phyloP scores from a whole-genome alignment of 2,329 filamentous ascomycete species.

The Eutypella sp. region DNA sequence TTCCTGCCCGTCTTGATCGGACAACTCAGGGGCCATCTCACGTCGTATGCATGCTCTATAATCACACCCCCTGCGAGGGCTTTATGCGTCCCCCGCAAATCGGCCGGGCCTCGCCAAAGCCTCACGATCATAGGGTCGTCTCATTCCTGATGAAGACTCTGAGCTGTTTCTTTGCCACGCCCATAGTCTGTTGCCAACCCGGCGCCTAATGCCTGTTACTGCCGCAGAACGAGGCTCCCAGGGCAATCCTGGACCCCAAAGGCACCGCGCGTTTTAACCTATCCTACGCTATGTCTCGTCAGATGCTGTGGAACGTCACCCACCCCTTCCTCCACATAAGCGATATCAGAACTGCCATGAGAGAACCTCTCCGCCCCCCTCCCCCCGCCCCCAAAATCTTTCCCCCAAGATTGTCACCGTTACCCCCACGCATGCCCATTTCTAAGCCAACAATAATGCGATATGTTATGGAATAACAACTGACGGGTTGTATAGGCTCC shows the following conservation, averaged over 20 bases:
- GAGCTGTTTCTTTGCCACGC: background rate
- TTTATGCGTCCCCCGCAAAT: conserved; percentile 9
- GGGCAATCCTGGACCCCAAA: conserved; percentile 1
- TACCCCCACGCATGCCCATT: conserved; percentile 18
- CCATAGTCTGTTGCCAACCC: conserved; percentile 10
- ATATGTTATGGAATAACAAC: conserved; percentile 5
- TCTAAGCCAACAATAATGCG: background rate
- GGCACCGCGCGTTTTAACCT: background rate
- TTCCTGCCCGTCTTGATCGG: background rate
- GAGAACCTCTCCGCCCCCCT: too few relatives aligned
- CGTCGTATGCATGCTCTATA: conserved; percentile 13
- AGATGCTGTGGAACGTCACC: conserved; percentile 10
- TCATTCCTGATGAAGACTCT: background rate
- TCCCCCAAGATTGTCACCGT: conserved; percentile 16
- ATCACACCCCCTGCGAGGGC: conserved; percentile 13
- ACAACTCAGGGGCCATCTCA: conserved; percentile 7
- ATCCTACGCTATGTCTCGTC: conserved; percentile 7
- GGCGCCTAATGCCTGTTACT: conserved; percentile 7
- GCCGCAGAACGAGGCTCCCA: conserved; percentile 12
- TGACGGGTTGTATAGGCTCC: conserved; percentile 43
- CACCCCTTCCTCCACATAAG: conserved; percentile 11
- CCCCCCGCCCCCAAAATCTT: too few relatives aligned
- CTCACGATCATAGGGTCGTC: conserved; percentile 10
- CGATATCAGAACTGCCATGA: conserved; percentile 5
- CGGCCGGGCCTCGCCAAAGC: conserved; percentile 8